Evolutionary conservation across 1,284 basidiomycete species (phyloP).

Genomic region (Mycena sp.): DNA sequence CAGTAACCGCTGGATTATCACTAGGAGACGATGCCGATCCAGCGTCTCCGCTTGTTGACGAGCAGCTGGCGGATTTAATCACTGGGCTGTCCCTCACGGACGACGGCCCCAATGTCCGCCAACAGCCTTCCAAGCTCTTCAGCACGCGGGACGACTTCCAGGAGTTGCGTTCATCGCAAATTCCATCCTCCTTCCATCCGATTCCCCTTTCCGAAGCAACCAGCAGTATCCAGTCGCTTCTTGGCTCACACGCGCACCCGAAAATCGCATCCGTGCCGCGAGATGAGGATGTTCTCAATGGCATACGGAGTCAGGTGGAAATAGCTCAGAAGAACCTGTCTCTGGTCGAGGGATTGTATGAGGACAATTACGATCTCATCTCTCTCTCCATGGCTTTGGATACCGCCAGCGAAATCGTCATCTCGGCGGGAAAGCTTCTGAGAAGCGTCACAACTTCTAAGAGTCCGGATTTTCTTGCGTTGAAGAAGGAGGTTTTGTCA

Average conservation of each 20-base stretch:
- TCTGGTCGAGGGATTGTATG: background rate
- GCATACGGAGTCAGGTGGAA: background rate
- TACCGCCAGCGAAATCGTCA: background rate
- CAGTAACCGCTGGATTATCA: too few relatives aligned
- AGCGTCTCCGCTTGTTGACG: background rate
- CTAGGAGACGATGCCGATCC: too few relatives aligned
- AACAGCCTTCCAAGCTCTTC: conserved; percentile 18
- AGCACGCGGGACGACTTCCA: conserved; percentile 11
- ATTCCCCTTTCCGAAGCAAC: background rate
- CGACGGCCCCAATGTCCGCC: background rate
- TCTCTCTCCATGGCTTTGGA: conserved; percentile 6
- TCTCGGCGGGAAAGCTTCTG: background rate
- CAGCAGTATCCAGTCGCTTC: background rate
- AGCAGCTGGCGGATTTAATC: background rate
- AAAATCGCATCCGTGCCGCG: background rate
- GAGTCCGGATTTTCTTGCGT: background rate
- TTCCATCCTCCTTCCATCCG: background rate
- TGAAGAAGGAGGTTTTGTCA: too few relatives aligned
- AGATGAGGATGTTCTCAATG: background rate
- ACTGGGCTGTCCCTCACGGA: background rate
- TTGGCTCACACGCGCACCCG: background rate
- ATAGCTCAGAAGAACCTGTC: background rate
- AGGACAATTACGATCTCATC: background rate
- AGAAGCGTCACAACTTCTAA: background rate
- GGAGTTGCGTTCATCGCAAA: background rate